Conservation (phyloP, 495 filamentous ascomycete genomes). For the Ascobolus immersus region DNA sequence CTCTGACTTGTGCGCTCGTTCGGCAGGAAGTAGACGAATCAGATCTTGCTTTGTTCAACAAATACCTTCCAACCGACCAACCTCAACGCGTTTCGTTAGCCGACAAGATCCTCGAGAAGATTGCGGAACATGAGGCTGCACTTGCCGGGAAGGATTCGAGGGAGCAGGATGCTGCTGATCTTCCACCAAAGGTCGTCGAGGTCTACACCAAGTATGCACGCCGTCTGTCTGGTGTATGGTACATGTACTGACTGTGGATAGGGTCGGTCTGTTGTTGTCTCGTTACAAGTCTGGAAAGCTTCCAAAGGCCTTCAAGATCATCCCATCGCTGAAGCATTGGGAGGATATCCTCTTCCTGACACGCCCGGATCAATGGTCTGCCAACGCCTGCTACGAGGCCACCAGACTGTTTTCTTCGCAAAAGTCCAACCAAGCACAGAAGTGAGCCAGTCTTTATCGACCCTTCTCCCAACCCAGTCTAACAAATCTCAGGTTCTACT, state of each 20-base stretch:
- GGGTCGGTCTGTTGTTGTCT: constrained; percentile 65
- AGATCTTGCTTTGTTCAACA: constrained; percentile 73
- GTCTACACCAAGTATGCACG: constrained; percentile 60
- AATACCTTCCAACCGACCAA: constrained; percentile 42
- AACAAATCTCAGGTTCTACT: constrained; percentile 31
- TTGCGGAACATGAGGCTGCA: constrained; percentile 67
- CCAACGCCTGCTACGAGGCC: constrained; percentile 62
- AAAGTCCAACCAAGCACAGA: constrained; percentile 48
- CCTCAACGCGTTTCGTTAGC: constrained; percentile 52
- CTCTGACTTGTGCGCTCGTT: constrained; percentile 3
- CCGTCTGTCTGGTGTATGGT: not conserved
- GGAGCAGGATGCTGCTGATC: constrained; percentile 51
- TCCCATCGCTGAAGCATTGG: constrained; percentile 77
- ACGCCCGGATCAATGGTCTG: constrained; percentile 59
- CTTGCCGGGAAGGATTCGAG: constrained; percentile 25
- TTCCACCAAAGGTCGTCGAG: constrained; percentile 78
- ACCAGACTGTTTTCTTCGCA: constrained; percentile 72
- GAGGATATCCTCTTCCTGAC: constrained; percentile 64
- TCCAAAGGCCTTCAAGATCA: constrained; percentile 91
- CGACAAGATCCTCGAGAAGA: constrained; percentile 78
- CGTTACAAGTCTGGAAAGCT: constrained; percentile 85
- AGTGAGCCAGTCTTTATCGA: constrained; percentile 3
- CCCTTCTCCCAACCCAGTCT: not conserved
- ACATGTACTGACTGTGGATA: constrained; percentile 14
- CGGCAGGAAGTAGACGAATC: constrained; percentile 60